phyloP scores from a whole-genome alignment of 768 basidiomycete genomes.

The Leccinum incarnatum region DNA sequence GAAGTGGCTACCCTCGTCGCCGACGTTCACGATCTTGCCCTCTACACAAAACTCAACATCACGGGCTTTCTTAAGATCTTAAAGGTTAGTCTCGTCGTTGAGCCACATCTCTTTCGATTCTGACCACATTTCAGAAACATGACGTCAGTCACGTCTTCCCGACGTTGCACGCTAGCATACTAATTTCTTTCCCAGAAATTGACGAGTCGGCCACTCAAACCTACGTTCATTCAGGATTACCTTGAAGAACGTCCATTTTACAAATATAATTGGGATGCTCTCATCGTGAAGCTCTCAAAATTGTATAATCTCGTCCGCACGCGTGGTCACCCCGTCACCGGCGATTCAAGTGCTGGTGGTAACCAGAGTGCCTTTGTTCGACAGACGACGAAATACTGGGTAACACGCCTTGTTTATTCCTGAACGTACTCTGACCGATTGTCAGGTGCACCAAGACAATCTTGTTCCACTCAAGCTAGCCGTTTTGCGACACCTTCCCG shows the following conservation, averaged over 20 bases:
- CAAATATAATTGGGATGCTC: conserved; percentile 92
- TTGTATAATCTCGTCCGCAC: conserved; percentile 95
- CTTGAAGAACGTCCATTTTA: conserved; percentile 95
- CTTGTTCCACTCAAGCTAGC: conserved; percentile 91
- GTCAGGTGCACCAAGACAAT: conserved; percentile 85
- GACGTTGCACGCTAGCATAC: conserved; percentile 3
- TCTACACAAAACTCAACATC: conserved; percentile 96
- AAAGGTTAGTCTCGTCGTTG: conserved; percentile 52
- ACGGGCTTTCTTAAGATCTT: conserved; percentile 99
- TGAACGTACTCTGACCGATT: conserved; percentile 2
- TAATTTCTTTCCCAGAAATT: conserved; percentile 67
- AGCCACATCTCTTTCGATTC: background rate
- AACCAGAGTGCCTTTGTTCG: conserved; percentile 97
- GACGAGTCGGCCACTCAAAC: conserved; percentile 78
- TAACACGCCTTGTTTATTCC: conserved; percentile 29
- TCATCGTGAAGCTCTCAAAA: conserved; percentile 94
- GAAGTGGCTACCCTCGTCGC: conserved; percentile 95
- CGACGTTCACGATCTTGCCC: conserved; percentile 84
- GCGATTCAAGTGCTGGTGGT: conserved; percentile 93
- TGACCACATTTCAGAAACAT: conserved; percentile 66
- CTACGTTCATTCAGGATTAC: conserved; percentile 86
- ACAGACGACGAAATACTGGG: conserved; percentile 99
- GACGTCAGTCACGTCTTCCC: conserved; percentile 52
- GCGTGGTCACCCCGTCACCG: conserved; percentile 89
- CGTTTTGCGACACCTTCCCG: conserved; percentile 88